These are phyloP conservation scores for Cryptococcus neoformans DNA, from an alignment of 1,284 basidiomycete genomes.

Conservation along the genomic window DNA sequence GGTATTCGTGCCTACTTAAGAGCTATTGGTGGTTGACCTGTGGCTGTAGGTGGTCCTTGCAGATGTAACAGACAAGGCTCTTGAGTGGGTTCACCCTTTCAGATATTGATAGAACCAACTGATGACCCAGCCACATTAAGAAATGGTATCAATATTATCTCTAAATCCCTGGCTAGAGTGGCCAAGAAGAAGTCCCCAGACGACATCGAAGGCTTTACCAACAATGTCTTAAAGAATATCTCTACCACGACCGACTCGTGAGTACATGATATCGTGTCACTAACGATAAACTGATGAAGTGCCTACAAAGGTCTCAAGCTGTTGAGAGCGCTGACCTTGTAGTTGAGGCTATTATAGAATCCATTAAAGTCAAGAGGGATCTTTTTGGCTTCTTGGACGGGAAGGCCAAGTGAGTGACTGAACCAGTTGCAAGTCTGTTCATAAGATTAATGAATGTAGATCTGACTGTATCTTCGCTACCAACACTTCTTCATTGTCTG, in stretches of 20 bases:
- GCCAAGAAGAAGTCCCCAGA: conserved; percentile 54
- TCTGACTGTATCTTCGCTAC: conserved; percentile 54
- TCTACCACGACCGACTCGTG: conserved; percentile 52
- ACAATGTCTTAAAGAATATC: conserved; percentile 52
- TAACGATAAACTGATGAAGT: conserved; percentile 2
- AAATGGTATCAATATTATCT: conserved; percentile 56
- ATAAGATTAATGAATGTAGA: not conserved
- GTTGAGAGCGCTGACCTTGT: conserved; percentile 55
- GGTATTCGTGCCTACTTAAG: not conserved
- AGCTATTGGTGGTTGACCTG: not conserved
- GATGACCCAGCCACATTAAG: conserved; percentile 25
- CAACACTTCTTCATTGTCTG: conserved; percentile 57
- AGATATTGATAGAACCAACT: not conserved
- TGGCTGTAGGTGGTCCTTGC: conserved; percentile 39
- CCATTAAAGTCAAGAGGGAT: conserved; percentile 56
- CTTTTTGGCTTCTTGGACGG: conserved; percentile 55
- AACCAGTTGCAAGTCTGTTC: no score
- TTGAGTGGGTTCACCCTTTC: conserved; percentile 26
- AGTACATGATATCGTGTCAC: conserved; percentile 26
- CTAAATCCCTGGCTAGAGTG: conserved; percentile 55
- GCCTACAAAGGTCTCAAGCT: conserved; percentile 44
- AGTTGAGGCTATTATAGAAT: conserved; percentile 60
- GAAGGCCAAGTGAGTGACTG: conserved; percentile 48
- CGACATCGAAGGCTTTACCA: conserved; percentile 47
- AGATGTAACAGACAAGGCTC: conserved; percentile 50